Evolutionary conservation across 768 basidiomycete species (phyloP).

Genomic region (Paxillus rubicundulus): DNA sequence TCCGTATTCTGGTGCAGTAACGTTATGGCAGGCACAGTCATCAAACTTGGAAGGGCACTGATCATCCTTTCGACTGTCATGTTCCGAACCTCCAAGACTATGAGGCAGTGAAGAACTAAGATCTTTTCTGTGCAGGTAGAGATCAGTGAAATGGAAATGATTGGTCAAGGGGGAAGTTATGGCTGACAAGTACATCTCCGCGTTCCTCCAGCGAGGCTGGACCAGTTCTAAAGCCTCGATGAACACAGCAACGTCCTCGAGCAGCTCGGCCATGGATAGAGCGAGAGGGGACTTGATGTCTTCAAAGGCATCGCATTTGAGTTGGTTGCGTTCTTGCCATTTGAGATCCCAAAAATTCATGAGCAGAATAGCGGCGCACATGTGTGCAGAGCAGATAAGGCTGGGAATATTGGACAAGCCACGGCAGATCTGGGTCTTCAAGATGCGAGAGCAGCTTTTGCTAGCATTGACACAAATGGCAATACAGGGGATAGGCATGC

Average conservation of each 20-base stretch:
- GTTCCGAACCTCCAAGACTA: slow-evolving; percentile 22
- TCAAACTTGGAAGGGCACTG: slow-evolving; percentile 9
- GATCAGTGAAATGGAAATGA: slow-evolving; percentile 35
- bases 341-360: slow-evolving; percentile 59
- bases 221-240: slow-evolving; percentile 26
- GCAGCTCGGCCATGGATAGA: slow-evolving; percentile 29
- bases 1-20: slow-evolving; percentile 14
- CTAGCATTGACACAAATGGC: slow-evolving; percentile 61
- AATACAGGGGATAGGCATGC: slow-evolving; percentile 48
- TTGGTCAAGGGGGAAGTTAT: slow-evolving; percentile 7
- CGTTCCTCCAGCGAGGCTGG: slow-evolving; percentile 30
- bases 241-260: slow-evolving; percentile 29
- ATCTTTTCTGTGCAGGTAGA: slow-evolving; percentile 21
- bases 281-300: slow-evolving; percentile 32
- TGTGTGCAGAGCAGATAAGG: slow-evolving; percentile 45
- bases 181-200: slow-evolving; percentile 38
- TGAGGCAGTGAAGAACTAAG: slow-evolving; percentile 29
- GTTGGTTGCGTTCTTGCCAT: slow-evolving; percentile 39
- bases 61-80: slow-evolving; percentile 13
- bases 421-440: slow-evolving; percentile 48
- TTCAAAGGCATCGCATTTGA: slow-evolving; percentile 18
- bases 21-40: slow-evolving; percentile 6
- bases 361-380: slow-evolving; percentile 53
- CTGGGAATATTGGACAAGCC: slow-evolving; percentile 44
- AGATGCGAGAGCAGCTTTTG: slow-evolving; percentile 56